Conservation (phyloP, 192 early-diverging fungal genomes). For the Jimgerdemannia flammicorona region DNA sequence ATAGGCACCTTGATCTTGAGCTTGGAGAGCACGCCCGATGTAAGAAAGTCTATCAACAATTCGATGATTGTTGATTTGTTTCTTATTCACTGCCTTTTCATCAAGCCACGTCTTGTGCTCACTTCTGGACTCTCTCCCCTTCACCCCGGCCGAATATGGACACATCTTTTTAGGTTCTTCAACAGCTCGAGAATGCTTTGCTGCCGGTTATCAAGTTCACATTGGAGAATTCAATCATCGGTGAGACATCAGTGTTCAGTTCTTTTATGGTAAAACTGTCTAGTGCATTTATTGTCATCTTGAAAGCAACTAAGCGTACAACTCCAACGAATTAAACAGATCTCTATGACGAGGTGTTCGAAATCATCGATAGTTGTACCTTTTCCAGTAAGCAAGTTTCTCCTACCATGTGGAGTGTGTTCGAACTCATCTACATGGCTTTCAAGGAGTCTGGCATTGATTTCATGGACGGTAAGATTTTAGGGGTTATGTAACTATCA, state of each 20-base stretch:
- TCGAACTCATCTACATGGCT: conserved; percentile 70
- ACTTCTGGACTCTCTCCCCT: neutral
- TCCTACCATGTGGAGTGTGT: conserved; percentile 79
- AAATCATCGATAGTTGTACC: conserved; percentile 85
- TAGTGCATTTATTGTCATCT: neutral
- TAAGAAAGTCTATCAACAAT: neutral
- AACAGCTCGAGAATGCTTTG: conserved; percentile 74
- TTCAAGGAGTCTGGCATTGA: conserved; percentile 82
- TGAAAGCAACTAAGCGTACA: too few species aligned
- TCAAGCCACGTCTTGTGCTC: too few species aligned
- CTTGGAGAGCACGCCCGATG: conserved; percentile 75
- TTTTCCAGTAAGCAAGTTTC: conserved; percentile 82
- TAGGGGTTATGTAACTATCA: too few species aligned
- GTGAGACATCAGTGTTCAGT: conserved; percentile 15
- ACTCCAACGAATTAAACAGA: conserved; percentile 31
- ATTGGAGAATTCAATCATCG: conserved; percentile 68
- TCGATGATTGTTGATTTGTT: neutral
- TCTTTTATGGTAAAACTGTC: neutral
- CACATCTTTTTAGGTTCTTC: conserved; percentile 42
- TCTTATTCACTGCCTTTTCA: neutral
- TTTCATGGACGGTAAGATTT: conserved; percentile 62
- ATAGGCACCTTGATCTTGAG: conserved; percentile 84
- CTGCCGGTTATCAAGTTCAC: conserved; percentile 77
- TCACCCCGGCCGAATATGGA: too few species aligned
- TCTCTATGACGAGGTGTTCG: conserved; percentile 83